Evolutionary conservation across 129 eudicot genomes (phyloP).

Genomic region (Chrysanthemum lavandulifolium): DNA sequence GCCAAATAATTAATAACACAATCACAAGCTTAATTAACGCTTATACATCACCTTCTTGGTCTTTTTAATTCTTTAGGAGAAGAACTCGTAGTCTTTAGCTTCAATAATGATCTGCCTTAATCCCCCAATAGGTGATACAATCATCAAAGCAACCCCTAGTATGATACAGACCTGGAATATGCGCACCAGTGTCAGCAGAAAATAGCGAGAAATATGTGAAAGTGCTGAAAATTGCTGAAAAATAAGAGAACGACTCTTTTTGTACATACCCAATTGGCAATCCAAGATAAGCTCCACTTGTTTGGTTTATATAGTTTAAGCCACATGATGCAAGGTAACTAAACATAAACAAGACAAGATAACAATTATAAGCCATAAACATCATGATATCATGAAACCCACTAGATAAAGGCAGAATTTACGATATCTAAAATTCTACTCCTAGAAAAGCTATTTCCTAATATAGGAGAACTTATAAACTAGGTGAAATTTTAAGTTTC

Average conservation of each 20-base stretch:
- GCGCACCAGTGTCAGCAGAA: constrained; percentile 1
- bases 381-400: neutral
- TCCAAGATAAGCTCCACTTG: constrained; percentile 68
- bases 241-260: neutral
- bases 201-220: neutral
- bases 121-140: constrained; percentile 76
- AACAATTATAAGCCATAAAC: neutral
- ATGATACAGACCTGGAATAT: constrained; percentile 66
- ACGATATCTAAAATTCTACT: no score
- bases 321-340: constrained; percentile 95
- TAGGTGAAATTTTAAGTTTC: constrained; percentile 15
- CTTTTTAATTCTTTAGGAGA: constrained; percentile 25
- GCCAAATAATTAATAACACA: constrained; percentile 12
- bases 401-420: neutral
- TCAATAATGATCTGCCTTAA: constrained; percentile 67
- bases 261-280: constrained; percentile 64
- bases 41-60: neutral
- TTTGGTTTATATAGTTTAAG: constrained; percentile 68
- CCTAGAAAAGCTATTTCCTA: no score
- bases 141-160: constrained; percentile 56
- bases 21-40: constrained; percentile 3
- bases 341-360: constrained; percentile 15
- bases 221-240: neutral
- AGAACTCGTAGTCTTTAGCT: constrained; percentile 67
- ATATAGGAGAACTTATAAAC: no score